Conservation (phyloP, 148 eudicot species). For the Fagopyrum homotropicum region DNA sequence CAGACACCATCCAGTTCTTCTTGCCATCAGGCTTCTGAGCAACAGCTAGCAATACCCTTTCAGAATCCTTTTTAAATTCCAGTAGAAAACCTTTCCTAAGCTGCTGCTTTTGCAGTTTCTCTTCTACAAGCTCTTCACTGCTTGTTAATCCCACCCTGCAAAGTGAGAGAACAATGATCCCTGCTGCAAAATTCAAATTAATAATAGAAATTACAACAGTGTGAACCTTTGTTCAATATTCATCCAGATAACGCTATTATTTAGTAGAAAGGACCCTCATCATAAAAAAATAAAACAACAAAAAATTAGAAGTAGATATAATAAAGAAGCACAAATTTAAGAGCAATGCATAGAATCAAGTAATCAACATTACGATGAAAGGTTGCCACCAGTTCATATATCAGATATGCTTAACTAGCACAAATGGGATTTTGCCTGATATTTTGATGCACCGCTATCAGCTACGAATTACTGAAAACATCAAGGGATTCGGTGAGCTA, state of each 20-base stretch:
- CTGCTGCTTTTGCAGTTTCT: constrained; percentile 44
- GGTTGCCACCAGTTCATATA: neutral
- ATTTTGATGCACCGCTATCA: neutral
- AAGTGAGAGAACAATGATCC: constrained; percentile 9
- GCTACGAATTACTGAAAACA: neutral
- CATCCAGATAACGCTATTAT: neutral
- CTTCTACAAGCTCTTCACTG: constrained; percentile 45
- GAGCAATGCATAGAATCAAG: neutral
- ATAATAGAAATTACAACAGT: neutral
- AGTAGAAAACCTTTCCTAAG: constrained; percentile 64
- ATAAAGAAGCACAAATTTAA: neutral
- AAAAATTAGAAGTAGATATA: neutral
- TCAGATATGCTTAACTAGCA: neutral
- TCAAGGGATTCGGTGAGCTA: neutral
- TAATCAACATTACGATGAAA: neutral
- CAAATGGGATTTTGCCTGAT: neutral
- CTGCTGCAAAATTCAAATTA: constrained; percentile 6
- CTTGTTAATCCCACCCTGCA: constrained; percentile 54
- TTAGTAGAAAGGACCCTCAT: neutral
- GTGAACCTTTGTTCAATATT: neutral
- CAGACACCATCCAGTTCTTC: constrained; percentile 94
- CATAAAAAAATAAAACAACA: neutral
- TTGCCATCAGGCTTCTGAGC: constrained; percentile 86
- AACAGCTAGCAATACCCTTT: constrained; percentile 84
- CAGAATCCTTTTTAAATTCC: constrained; percentile 91